Base-by-base conservation (phyloP, 371 early-diverging fungal species). In the Mortierella sp. region DNA sequence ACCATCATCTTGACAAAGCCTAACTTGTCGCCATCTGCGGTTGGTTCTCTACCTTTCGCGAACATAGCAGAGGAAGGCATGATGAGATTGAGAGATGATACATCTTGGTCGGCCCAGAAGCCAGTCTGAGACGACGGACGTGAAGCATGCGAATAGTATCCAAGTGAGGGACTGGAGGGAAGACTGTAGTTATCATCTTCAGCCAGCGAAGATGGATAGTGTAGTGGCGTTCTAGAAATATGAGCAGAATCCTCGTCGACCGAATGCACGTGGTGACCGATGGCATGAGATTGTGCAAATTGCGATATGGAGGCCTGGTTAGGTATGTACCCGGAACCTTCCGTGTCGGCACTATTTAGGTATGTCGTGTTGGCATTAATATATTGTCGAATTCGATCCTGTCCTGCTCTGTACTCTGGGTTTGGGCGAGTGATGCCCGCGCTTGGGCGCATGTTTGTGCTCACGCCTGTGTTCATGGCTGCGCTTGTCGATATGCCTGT, bases 1-100 rank as follows among this genome's bases (percentile, higher is more conserved):
- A 78, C 62, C 78, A 78, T 73, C 65, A 78, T 20, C 24, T 73
- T 78, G 2, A 78, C 55, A 62, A 72, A 78, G 18, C 78, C 78
- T 22, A 78, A 55, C 22, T 62, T 64, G 10, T 78, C 73, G 6
- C 73, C 78, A 5, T 72, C 70, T 2, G 45, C 57, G 0, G 77
- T 77, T 24, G 77, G 66, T 22, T 77, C 77, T 22, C 72, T 72
- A 18, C 45, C 61, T 62, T 69, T 78, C 8, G 62, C 40, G 69
- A 72, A 78, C 73, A 72, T 78, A n/a, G 72, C 78, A 1, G 78
- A 72, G 5, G 73, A 62, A 5, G 78, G 78, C 78, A 78, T 78
- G 14, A 78, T 66, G 18, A 78, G 62, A 26, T 78, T 72, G 10
- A 78, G 32, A 20, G 78, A 73, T 3, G 78, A 78, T 12, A 68